Percentiles rank a stretch among this genome's conserved stretches.
Conservation (phyloP, 495 filamentous ascomycete genomes). For the Lichenothelia convexa region DNA sequence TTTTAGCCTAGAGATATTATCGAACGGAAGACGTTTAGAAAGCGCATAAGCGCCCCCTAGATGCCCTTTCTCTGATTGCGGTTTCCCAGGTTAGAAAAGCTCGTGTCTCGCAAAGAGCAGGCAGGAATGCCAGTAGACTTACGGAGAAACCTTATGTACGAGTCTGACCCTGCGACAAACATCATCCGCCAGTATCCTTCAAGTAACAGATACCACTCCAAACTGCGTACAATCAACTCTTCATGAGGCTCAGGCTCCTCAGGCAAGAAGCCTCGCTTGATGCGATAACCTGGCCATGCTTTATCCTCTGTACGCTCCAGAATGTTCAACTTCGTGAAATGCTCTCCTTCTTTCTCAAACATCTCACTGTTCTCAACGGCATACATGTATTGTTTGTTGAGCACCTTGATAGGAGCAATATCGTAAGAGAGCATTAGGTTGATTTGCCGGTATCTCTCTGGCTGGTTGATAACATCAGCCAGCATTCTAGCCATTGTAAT, state of each 20-base stretch:
- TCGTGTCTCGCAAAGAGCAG: too few relatives aligned
- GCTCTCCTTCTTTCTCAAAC: slow-evolving; percentile 9
- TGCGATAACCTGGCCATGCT: slow-evolving; percentile 16
- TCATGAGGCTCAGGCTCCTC: slow-evolving; percentile 28
- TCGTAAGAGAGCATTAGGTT: slow-evolving; percentile 33
- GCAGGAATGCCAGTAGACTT: slow-evolving; percentile 17
- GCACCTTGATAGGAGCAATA: slow-evolving; percentile 33
- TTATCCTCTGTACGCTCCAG: too few relatives aligned
- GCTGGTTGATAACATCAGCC: slow-evolving; percentile 29
- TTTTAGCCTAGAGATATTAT: too few relatives aligned
- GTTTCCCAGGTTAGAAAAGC: too few relatives aligned
- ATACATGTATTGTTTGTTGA: slow-evolving; percentile 21
- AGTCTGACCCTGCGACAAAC: slow-evolving; percentile 42
- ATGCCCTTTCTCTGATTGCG: too few relatives aligned
- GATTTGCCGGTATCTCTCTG: slow-evolving; percentile 31
- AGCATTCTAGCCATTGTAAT: slow-evolving; percentile 37
- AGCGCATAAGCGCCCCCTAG: too few relatives aligned
- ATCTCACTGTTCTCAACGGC: slow-evolving; percentile 3
- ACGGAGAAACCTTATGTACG: slow-evolving; percentile 63
- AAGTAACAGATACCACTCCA: slow-evolving; percentile 70
- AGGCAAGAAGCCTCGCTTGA: slow-evolving; percentile 9
- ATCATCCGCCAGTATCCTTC: slow-evolving; percentile 54
- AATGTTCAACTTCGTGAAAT: too few relatives aligned
- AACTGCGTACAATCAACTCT: slow-evolving; percentile 50
- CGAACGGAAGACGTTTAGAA: too few relatives aligned